A percentile compares a stretch with the other conserved stretches of the same genome.
These are phyloP conservation scores for Cinnamomum micranthum DNA, from an alignment of 164 flowering plant species.

Conservation along the genomic window DNA sequence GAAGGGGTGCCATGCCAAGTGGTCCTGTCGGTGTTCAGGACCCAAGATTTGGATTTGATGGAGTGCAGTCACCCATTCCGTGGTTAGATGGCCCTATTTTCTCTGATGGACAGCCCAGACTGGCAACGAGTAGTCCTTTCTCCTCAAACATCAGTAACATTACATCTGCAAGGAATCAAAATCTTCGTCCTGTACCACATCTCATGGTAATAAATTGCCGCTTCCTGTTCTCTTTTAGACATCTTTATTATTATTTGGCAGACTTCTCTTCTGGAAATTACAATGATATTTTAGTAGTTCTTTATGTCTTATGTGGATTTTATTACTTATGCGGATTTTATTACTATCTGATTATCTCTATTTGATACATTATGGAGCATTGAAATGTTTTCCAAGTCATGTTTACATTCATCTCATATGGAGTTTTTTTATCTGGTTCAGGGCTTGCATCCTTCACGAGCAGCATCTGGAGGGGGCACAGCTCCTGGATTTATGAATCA, in stretches of 20 bases:
- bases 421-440: background rate
- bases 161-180: slow-evolving; percentile 44
- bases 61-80: slow-evolving; percentile 28
- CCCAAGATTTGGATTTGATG: slow-evolving; percentile 46
- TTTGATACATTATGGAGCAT: too few species aligned
- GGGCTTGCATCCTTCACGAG: slow-evolving; percentile 24
- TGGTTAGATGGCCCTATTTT: slow-evolving; percentile 42
- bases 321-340: background rate
- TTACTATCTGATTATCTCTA: background rate
- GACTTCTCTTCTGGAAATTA: background rate
- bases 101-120: slow-evolving; percentile 41
- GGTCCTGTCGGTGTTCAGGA: slow-evolving; percentile 40
- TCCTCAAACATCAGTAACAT: slow-evolving; percentile 18
- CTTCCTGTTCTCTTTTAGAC: background rate
- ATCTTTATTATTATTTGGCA: background rate
- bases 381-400: background rate
- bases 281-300: too few species aligned
- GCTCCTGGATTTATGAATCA: slow-evolving; percentile 35
- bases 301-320: background rate
- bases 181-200: slow-evolving; percentile 39
- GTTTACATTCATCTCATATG: background rate
- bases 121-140: slow-evolving; percentile 22
- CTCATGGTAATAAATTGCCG: slow-evolving; percentile 36
- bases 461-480: slow-evolving; percentile 19
- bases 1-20: slow-evolving; percentile 36